Conservation (phyloP, 208 protist genomes). For the Trypanosoma congolense region DNA sequence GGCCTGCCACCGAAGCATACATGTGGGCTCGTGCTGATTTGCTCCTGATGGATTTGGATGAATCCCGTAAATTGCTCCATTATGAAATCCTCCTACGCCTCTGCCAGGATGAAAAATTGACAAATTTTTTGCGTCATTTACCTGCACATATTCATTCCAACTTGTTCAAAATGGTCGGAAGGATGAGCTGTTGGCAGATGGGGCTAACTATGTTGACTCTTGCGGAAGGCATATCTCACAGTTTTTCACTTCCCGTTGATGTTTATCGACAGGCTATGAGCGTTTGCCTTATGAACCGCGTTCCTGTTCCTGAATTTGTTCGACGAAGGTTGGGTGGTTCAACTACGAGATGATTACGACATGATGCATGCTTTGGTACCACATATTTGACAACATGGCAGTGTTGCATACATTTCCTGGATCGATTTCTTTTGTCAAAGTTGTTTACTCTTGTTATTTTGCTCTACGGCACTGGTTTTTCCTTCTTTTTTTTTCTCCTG, state of each 20-base stretch:
- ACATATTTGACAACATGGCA: no score
- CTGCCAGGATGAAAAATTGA: conserved; percentile 1
- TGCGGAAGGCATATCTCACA: conserved; percentile 8
- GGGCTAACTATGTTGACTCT: conserved; percentile 11
- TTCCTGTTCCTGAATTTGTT: conserved; percentile 17
- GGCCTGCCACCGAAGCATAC: not conserved
- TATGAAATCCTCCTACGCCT: conserved; percentile 12
- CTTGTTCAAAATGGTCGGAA: conserved; percentile 15
- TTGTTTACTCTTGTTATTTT: no score
- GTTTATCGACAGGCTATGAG: conserved; percentile 28
- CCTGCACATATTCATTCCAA: conserved; percentile 19
- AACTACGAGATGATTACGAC: not conserved
- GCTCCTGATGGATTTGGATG: conserved; percentile 7
- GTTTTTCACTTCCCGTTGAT: conserved; percentile 23
- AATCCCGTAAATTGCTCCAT: conserved; percentile 1
- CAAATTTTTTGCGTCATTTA: conserved; percentile 8
- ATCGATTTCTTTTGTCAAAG: no score
- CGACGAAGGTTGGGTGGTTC: conserved; percentile 6
- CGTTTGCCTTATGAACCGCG: conserved; percentile 27
- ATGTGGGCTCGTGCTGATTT: conserved; percentile 21
- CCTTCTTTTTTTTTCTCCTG: no score
- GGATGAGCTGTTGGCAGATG: conserved; percentile 18
- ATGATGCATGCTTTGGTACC: no score
- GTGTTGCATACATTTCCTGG: no score
- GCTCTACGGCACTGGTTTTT: no score